Conservation (phyloP, 2,329 filamentous ascomycete genomes). For the Colletotrichum endophyticum region DNA sequence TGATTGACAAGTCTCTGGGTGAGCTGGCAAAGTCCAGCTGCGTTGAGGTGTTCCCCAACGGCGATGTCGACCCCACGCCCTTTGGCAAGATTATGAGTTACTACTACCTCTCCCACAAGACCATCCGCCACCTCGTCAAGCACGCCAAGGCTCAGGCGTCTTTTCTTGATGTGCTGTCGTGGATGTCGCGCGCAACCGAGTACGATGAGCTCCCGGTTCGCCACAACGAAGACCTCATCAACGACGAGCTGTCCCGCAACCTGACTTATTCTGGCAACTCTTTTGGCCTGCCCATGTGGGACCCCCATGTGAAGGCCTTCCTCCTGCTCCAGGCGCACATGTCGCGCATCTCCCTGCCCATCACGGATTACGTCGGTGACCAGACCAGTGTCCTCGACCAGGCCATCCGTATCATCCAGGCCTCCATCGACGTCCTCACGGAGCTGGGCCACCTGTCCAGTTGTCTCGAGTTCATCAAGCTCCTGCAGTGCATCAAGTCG, state of each 20-base stretch:
- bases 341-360: slow-evolving; percentile 89
- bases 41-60: slow-evolving; percentile 81
- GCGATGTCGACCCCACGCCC: slow-evolving; percentile 87
- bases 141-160: slow-evolving; percentile 77
- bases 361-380: slow-evolving; percentile 96
- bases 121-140: slow-evolving; percentile 82
- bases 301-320: slow-evolving; percentile 97
- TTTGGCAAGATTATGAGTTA: slow-evolving; percentile 99
- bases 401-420: slow-evolving; percentile 95
- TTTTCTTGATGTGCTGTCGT: slow-evolving; percentile 83
- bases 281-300: slow-evolving; percentile 91
- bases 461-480: slow-evolving; percentile 78
- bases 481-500: slow-evolving; percentile 91
- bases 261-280: slow-evolving; percentile 66
- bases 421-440: slow-evolving; percentile 89
- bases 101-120: slow-evolving; percentile 96
- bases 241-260: slow-evolving; percentile 84
- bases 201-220: slow-evolving; percentile 98
- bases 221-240: slow-evolving; percentile 98
- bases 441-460: slow-evolving; percentile 85
- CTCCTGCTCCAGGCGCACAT: slow-evolving; percentile 94
- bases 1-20: slow-evolving; percentile 85
- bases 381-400: slow-evolving; percentile 91
- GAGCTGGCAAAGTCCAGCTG: slow-evolving; percentile 87
- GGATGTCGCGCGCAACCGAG: slow-evolving; percentile 93